These are phyloP conservation scores for Pseudocercospora eumusae DNA, from an alignment of 2,329 filamentous ascomycete species.

Conservation along the genomic window DNA sequence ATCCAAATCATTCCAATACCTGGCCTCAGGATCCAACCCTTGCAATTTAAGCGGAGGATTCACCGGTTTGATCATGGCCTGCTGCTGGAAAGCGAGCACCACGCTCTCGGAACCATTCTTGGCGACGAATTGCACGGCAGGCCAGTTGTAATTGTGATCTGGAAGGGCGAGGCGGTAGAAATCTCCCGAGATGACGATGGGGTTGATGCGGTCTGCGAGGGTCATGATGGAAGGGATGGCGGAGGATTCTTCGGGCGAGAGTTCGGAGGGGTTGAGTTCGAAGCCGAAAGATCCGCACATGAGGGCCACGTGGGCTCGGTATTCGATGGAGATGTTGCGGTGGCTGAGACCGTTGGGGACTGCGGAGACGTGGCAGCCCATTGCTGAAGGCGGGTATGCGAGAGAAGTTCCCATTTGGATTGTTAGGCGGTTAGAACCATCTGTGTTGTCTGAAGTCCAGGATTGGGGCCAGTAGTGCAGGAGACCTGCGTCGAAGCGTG, in stretches of 20 bases:
- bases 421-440: slow-evolving; percentile 60
- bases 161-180: slow-evolving; percentile 62
- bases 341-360: slow-evolving; percentile 61
- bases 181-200: slow-evolving; percentile 59
- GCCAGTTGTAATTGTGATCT: slow-evolving; percentile 60
- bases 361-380: slow-evolving; percentile 66
- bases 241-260: slow-evolving; percentile 54
- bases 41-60: slow-evolving; percentile 57
- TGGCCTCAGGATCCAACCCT: slow-evolving; percentile 57
- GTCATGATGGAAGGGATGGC: slow-evolving; percentile 58
- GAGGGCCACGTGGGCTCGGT: slow-evolving; percentile 67
- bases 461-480: slow-evolving; percentile 66
- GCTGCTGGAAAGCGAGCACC: slow-evolving; percentile 63
- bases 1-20: slow-evolving; percentile 55
- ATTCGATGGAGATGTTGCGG: slow-evolving; percentile 58
- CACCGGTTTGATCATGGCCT: slow-evolving; percentile 55
- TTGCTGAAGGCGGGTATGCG: slow-evolving; percentile 62
- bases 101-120: slow-evolving; percentile 54
- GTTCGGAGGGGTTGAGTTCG: slow-evolving; percentile 60
- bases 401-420: slow-evolving; percentile 67
- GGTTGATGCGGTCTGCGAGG: slow-evolving; percentile 59
- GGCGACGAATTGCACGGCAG: slow-evolving; percentile 61
- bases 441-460: slow-evolving; percentile 68
- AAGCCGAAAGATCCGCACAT: slow-evolving; percentile 69
- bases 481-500: slow-evolving; percentile 64